Percentiles rank a stretch among this genome's conserved stretches.
Conservation (phyloP, 768 basidiomycete genomes). For the Lactarius deliciosus region DNA sequence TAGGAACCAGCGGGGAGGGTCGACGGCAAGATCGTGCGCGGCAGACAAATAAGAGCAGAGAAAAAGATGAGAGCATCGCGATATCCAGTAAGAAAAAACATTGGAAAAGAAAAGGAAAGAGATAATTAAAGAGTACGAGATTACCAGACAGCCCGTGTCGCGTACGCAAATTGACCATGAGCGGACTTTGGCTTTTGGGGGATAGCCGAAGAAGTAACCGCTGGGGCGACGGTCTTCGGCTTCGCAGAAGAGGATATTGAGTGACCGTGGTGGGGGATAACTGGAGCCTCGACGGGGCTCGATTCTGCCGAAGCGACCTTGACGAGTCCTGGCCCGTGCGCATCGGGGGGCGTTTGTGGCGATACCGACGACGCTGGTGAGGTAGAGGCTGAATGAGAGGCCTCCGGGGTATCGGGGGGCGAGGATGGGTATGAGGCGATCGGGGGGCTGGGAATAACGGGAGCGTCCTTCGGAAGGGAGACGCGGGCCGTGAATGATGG, state of each 20-base stretch:
- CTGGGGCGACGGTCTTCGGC: constrained; percentile 10
- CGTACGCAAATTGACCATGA: constrained; percentile 25
- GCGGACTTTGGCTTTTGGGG: constrained; percentile 24
- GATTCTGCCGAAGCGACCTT: constrained; percentile 24
- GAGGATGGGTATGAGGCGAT: constrained; percentile 28
- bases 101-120: background rate
- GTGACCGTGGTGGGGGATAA: constrained; percentile 24
- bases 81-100: constrained; percentile 14
- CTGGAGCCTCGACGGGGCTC: constrained; percentile 13
- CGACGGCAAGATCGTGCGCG: constrained; percentile 1
- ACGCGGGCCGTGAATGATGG: constrained; percentile 32
- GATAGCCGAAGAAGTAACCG: background rate
- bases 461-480: constrained; percentile 25
- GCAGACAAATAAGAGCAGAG: constrained; percentile 10
- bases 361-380: constrained; percentile 36
- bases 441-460: constrained; percentile 26
- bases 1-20: background rate
- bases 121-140: background rate
- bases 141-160: constrained; percentile 26
- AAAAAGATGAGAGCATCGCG: background rate
- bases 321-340: constrained; percentile 15
- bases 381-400: constrained; percentile 35
- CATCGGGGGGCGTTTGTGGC: constrained; percentile 35
- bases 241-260: background rate
- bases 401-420: constrained; percentile 35